phyloP scores from a whole-genome alignment of 2,329 filamentous ascomycete species.

The Neopestalotiopsis rosae region DNA sequence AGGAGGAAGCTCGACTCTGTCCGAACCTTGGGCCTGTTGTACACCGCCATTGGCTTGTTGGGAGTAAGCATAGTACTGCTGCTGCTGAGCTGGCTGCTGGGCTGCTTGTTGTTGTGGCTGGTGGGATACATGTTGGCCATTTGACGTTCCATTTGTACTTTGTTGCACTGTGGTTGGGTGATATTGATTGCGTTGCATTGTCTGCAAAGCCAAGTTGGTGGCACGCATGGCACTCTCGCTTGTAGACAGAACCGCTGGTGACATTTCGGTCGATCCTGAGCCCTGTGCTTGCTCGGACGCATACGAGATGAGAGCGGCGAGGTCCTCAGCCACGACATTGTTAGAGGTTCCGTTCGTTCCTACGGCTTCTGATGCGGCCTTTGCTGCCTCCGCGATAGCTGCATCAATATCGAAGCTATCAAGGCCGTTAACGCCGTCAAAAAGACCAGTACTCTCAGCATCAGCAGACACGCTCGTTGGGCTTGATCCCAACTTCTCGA shows the following conservation, averaged over 20 bases:
- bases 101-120: conserved; percentile 26
- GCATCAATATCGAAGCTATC: conserved; percentile 34
- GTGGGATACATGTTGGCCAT: not conserved
- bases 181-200: conserved; percentile 38
- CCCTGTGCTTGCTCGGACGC: conserved; percentile 36
- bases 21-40: conserved; percentile 18
- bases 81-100: conserved; percentile 23
- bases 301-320: conserved; percentile 35
- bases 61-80: conserved; percentile 12
- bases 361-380: conserved; percentile 33
- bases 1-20: conserved; percentile 49
- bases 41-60: not conserved
- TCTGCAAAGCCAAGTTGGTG: conserved; percentile 37
- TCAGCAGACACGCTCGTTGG: conserved; percentile 27
- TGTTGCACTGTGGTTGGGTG: conserved; percentile 37
- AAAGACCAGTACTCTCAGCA: conserved; percentile 26
- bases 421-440: conserved; percentile 21
- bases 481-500: conserved; percentile 32
- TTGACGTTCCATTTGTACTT: conserved; percentile 24
- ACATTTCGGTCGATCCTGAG: conserved; percentile 30
- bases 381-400: conserved; percentile 38
- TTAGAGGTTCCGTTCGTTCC: conserved; percentile 26
- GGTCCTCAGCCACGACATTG: conserved; percentile 33
- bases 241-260: conserved; percentile 35
- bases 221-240: conserved; percentile 38